Percentiles rank a stretch among this genome's conserved stretches.
Evolutionary conservation across 495 filamentous ascomycete genomes (phyloP).

Genomic region (Terfezia boudieri): DNA sequence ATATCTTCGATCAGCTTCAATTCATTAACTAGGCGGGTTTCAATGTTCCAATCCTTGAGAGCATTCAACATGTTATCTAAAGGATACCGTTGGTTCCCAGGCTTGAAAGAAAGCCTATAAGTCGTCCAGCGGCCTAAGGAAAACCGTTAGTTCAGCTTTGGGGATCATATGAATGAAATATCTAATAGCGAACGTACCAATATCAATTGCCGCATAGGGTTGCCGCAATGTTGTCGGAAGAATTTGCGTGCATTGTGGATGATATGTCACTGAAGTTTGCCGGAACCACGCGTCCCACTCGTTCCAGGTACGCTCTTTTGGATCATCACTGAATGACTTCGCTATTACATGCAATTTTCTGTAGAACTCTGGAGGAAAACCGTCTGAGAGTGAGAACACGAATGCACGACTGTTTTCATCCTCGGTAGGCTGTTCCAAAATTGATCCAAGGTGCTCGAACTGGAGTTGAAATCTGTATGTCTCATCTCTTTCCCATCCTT

Average conservation of each 20-base stretch:
- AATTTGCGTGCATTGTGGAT: slow-evolving; percentile 21
- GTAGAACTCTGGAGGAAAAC: slow-evolving; percentile 38
- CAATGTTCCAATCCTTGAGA: slow-evolving; percentile 55
- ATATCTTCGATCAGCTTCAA: slow-evolving; percentile 16
- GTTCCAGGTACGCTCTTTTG: slow-evolving; percentile 31
- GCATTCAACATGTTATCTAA: slow-evolving; percentile 29
- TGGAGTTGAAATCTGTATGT: slow-evolving; percentile 36
- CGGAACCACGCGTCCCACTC: slow-evolving; percentile 52
- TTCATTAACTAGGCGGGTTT: slow-evolving; percentile 17
- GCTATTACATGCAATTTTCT: slow-evolving; percentile 27
- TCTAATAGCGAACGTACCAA: slow-evolving; percentile 30
- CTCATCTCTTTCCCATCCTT: slow-evolving; percentile 7
- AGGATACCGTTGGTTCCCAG: slow-evolving; percentile 7
- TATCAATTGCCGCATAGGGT: slow-evolving; percentile 40
- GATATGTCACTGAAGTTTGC: slow-evolving; percentile 43
- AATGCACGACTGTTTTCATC: slow-evolving; percentile 22
- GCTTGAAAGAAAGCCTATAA: slow-evolving; percentile 33
- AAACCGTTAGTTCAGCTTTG: background rate
- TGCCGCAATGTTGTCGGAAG: slow-evolving; percentile 34
- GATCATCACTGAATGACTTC: slow-evolving; percentile 24
- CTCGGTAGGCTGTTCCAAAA: slow-evolving; percentile 27
- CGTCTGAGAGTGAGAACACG: slow-evolving; percentile 32
- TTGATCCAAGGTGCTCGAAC: slow-evolving; percentile 34
- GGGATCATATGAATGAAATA: no score
- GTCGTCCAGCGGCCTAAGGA: slow-evolving; percentile 39